These are phyloP conservation scores for Aspergillus homomorphus DNA, from an alignment of 495 filamentous ascomycete species.

Conservation along the genomic window DNA sequence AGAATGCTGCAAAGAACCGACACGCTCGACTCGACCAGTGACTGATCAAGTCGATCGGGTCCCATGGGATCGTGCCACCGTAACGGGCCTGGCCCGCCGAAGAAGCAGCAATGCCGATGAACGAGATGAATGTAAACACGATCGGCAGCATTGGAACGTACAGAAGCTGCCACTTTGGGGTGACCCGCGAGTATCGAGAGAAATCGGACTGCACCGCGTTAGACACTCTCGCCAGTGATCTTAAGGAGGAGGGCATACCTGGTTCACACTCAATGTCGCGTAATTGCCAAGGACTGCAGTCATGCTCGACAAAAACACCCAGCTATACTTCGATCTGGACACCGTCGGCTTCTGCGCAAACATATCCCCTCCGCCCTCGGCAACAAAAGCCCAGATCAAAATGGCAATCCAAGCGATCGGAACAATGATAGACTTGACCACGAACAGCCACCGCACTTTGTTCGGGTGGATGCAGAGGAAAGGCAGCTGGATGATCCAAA, in stretches of 20 bases:
- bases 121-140: constrained; percentile 49
- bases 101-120: constrained; percentile 47
- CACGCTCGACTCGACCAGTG: constrained; percentile 49
- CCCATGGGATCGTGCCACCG: constrained; percentile 41
- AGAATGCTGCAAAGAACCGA: constrained; percentile 49
- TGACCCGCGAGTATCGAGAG: constrained; percentile 46
- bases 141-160: constrained; percentile 49
- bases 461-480: constrained; percentile 48
- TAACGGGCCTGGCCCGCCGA: constrained; percentile 45
- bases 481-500: constrained; percentile 44
- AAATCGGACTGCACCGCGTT: constrained; percentile 38
- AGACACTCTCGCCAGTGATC: background rate
- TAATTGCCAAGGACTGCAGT: constrained; percentile 46
- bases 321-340: constrained; percentile 38
- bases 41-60: constrained; percentile 42
- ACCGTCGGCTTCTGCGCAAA: constrained; percentile 35
- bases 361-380: constrained; percentile 32
- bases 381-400: constrained; percentile 47
- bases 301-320: constrained; percentile 44
- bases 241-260: constrained; percentile 19
- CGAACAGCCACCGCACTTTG: constrained; percentile 44
- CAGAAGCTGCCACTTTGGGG: constrained; percentile 43
- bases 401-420: constrained; percentile 48
- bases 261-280: constrained; percentile 40
- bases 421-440: constrained; percentile 43